Evolutionary conservation across 1,284 basidiomycete species (phyloP).

Genomic region (Puccinia triticina): DNA sequence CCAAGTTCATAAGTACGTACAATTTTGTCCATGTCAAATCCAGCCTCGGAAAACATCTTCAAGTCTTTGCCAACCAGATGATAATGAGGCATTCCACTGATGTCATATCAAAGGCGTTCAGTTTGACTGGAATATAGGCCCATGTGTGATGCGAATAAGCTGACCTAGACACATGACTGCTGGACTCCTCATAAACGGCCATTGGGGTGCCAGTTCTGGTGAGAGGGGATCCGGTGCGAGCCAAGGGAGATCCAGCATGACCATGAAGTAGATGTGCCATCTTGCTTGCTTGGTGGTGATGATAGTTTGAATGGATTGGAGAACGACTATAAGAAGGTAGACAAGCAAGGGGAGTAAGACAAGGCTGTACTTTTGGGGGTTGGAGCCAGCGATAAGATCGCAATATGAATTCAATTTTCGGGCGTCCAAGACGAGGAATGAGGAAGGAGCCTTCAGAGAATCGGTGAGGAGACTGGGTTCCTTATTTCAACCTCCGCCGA

Average conservation of each 20-base stretch:
- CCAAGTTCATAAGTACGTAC: constrained; percentile 43
- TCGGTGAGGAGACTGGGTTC: too few species aligned
- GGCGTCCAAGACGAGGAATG: background rate
- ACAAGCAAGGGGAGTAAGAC: background rate
- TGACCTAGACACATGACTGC: constrained; percentile 47
- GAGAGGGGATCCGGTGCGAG: constrained; percentile 47
- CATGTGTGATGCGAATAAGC: background rate
- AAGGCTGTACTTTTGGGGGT: background rate
- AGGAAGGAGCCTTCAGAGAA: background rate
- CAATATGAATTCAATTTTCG: background rate
- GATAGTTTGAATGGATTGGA: background rate
- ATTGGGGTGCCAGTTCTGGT: constrained; percentile 46
- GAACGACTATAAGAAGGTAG: background rate
- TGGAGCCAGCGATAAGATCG: background rate
- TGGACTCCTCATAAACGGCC: constrained; percentile 45
- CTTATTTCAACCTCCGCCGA: too few species aligned
- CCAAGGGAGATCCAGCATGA: constrained; percentile 46
- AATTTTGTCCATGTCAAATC: constrained; percentile 83
- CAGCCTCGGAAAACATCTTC: constrained; percentile 97
- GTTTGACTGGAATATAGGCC: background rate
- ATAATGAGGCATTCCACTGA: constrained; percentile 45
- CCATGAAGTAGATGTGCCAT: constrained; percentile 48
- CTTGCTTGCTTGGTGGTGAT: constrained; percentile 2
- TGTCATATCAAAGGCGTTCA: background rate
- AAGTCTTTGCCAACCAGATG: constrained; percentile 75